A percentile compares a stretch with the other conserved stretches of the same genome.
Conservation (phyloP, 164 flowering plant species). For the Santalum album region DNA sequence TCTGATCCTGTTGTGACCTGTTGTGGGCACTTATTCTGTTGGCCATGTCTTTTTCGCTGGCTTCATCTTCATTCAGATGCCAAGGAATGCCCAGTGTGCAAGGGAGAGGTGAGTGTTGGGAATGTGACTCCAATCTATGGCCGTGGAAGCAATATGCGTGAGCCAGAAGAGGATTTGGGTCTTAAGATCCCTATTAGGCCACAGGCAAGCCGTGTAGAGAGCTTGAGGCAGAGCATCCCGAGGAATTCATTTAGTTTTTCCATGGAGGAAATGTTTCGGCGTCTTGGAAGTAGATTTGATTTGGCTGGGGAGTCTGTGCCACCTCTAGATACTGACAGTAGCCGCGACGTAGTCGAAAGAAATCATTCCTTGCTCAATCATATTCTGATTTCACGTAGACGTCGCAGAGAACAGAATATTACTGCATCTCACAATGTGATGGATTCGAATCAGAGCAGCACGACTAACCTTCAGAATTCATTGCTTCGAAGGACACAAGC, state of each 20-base stretch:
- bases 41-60: constrained; percentile 71
- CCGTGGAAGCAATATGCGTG: constrained; percentile 33
- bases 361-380: constrained; percentile 30
- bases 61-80: constrained; percentile 52
- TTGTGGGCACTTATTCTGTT: constrained; percentile 72
- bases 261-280: constrained; percentile 68
- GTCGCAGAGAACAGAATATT: constrained; percentile 41
- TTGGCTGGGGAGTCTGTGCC: constrained; percentile 25
- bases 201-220: constrained; percentile 54
- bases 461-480: constrained; percentile 26
- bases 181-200: constrained; percentile 61
- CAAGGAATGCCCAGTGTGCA: constrained; percentile 73
- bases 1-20: constrained; percentile 65
- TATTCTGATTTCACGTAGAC: constrained; percentile 39
- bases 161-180: constrained; percentile 32
- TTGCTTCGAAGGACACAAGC: constrained; percentile 29
- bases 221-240: constrained; percentile 53
- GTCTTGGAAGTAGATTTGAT: constrained; percentile 53
- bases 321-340: constrained; percentile 17
- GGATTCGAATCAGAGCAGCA: constrained; percentile 27
- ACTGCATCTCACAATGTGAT: constrained; percentile 29
- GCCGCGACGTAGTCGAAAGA: constrained; percentile 26
- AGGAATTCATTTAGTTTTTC: constrained; percentile 39
- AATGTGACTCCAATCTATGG: constrained; percentile 68
- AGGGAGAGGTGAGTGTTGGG: constrained; percentile 54